phyloP scores from a whole-genome alignment of 176 grass and related monocot genomes.

The Lolium rigidum region DNA sequence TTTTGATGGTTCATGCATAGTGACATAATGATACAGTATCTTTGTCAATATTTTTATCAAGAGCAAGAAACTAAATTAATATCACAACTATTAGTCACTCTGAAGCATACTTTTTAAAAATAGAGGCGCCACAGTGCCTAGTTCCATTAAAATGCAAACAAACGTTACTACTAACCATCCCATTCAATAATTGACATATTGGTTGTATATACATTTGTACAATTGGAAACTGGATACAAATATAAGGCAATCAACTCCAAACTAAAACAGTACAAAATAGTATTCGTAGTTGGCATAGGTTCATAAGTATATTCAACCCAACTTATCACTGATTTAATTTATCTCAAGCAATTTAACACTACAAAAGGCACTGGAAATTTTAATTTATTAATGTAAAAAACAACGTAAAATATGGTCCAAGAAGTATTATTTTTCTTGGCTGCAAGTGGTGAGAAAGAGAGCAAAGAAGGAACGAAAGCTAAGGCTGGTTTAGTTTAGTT shows the following conservation, averaged over 20 bases:
- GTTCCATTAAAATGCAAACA: no score
- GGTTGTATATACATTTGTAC: no score
- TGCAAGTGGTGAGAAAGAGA: slow-evolving; percentile 24
- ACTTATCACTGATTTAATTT: not conserved
- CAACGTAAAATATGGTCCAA: not conserved
- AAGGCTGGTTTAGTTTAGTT: slow-evolving; percentile 55
- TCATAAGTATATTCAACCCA: not conserved
- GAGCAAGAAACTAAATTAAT: not conserved
- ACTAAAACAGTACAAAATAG: no score
- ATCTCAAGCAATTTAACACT: not conserved
- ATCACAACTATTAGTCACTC: slow-evolving; percentile 3
- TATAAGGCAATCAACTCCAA: no score
- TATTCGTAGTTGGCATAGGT: no score
- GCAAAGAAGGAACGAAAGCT: slow-evolving; percentile 21
- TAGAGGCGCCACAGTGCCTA: no score
- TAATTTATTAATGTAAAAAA: slow-evolving; percentile 24
- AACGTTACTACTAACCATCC: no score
- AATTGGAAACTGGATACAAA: no score
- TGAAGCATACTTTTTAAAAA: not conserved
- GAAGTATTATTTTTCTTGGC: not conserved
- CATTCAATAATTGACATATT: no score
- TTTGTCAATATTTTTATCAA: not conserved
- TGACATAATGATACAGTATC: not conserved
- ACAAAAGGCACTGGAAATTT: not conserved
- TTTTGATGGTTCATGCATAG: not conserved